These are phyloP conservation scores for Craterostigma plantagineum DNA, from an alignment of 257 asterid species.

Conservation along the genomic window DNA sequence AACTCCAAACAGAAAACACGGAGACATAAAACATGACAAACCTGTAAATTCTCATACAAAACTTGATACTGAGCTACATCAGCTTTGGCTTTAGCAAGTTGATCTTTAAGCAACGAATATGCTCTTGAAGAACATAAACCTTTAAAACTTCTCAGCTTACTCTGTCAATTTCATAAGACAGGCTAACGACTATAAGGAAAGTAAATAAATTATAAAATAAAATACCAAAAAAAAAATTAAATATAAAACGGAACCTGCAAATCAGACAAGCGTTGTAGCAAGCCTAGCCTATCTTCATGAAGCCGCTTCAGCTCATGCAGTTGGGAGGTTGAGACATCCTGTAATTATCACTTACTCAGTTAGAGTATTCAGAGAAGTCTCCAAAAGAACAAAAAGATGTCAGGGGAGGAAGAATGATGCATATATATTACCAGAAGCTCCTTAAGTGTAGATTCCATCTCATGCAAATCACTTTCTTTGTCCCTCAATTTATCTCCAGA, in stretches of 20 bases:
- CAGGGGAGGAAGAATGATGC: conserved; percentile 1
- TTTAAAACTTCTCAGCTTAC: conserved; percentile 52
- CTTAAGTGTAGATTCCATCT: conserved; percentile 57
- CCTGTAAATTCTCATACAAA: conserved; percentile 85
- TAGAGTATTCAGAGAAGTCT: conserved; percentile 3
- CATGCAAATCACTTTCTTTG: conserved; percentile 62
- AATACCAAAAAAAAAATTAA: conserved; percentile 6
- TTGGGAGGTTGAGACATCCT: conserved; percentile 58
- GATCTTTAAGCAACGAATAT: conserved; percentile 55
- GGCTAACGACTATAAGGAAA: conserved; percentile 10
- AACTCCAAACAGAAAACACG: background rate
- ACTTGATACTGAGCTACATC: conserved; percentile 54
- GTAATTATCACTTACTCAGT: background rate
- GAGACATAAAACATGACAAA: conserved; percentile 13
- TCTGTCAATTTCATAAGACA: conserved; percentile 35
- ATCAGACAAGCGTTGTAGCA: conserved; percentile 46
- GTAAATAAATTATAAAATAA: conserved; percentile 7
- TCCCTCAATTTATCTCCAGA: conserved; percentile 43
- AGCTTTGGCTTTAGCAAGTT: conserved; percentile 61
- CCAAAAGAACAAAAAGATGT: conserved; percentile 9
- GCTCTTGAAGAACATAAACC: conserved; percentile 58
- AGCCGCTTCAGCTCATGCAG: conserved; percentile 55
- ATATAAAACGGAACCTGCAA: conserved; percentile 46
- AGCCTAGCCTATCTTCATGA: conserved; percentile 68
- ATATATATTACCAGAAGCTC: conserved; percentile 47